Evolutionary conservation across 441 rosid species (phyloP).

Genomic region (Francoa sonchifolia): DNA sequence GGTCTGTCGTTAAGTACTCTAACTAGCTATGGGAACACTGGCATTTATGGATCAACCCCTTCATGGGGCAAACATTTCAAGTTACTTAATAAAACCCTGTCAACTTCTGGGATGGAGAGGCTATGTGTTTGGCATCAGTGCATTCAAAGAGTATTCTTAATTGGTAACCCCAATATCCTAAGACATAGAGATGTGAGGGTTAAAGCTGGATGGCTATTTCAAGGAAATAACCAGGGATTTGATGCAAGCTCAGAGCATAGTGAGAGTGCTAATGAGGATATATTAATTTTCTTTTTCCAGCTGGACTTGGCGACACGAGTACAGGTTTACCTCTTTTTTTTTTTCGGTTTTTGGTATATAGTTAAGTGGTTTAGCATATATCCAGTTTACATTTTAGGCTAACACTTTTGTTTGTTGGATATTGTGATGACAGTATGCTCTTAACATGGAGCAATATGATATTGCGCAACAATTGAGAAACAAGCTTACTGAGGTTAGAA

Average conservation of each 20-base stretch:
- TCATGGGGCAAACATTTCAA: conserved; percentile 28
- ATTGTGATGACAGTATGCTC: conserved; percentile 52
- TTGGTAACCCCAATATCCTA: conserved; percentile 15
- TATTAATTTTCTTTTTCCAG: conserved; percentile 82
- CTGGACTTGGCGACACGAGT: conserved; percentile 83
- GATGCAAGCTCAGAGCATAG: conserved; percentile 66
- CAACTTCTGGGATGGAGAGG: conserved; percentile 19
- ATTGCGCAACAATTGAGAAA: conserved; percentile 73
- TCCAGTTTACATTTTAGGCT: conserved; percentile 8
- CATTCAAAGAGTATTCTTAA: conserved; percentile 19
- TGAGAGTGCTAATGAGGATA: conserved; percentile 87
- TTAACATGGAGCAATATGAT: conserved; percentile 79
- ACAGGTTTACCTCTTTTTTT: conserved; percentile 35
- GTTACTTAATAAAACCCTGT: conserved; percentile 19
- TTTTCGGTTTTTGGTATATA: neutral
- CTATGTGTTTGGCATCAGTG: conserved; percentile 24
- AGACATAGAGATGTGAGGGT: conserved; percentile 36
- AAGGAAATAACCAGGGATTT: conserved; percentile 39
- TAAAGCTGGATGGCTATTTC: conserved; percentile 83
- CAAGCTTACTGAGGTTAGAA: conserved; percentile 74
- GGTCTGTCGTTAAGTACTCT: conserved; percentile 33
- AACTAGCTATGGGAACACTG: conserved; percentile 28
- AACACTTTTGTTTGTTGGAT: conserved; percentile 10
- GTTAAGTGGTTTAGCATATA: neutral
- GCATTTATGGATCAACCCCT: conserved; percentile 24